These are phyloP conservation scores for Curvularia sp. DNA, from an alignment of 2,329 filamentous ascomycete genomes.

Conservation along the genomic window DNA sequence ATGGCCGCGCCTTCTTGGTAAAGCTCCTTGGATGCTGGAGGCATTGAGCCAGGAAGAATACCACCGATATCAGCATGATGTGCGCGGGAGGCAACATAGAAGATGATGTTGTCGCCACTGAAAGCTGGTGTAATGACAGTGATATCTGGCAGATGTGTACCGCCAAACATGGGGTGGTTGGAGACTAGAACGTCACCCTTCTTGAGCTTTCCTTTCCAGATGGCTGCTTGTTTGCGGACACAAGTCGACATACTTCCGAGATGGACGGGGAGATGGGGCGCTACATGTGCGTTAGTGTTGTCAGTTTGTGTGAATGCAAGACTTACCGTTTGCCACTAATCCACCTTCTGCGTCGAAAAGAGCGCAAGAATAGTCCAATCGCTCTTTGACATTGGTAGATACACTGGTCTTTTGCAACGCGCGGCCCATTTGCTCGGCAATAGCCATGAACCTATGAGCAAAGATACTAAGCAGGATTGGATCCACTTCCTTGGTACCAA, in stretches of 20 bases:
- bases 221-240: conserved; percentile 77
- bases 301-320: not conserved
- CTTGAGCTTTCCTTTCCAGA: conserved; percentile 80
- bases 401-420: conserved; percentile 81
- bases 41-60: conserved; percentile 83
- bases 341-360: conserved; percentile 79
- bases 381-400: conserved; percentile 81
- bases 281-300: conserved; percentile 39
- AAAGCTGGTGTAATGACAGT: conserved; percentile 83
- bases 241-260: conserved; percentile 87
- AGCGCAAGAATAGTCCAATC: conserved; percentile 83
- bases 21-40: conserved; percentile 71
- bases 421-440: conserved; percentile 84
- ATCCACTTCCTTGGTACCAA: conserved; percentile 67
- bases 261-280: conserved; percentile 82
- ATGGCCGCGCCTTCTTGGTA: conserved; percentile 65
- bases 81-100: conserved; percentile 81
- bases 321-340: conserved; percentile 72
- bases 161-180: conserved; percentile 84
- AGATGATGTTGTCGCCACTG: conserved; percentile 75
- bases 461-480: conserved; percentile 82
- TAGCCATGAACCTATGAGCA: conserved; percentile 83
- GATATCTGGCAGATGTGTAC: conserved; percentile 84
- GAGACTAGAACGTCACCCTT: conserved; percentile 82
- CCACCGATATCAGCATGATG: conserved; percentile 88